Base-by-base conservation (phyloP, 2,329 filamentous ascomycete species). In the Fusarium marasasianum region DNA sequence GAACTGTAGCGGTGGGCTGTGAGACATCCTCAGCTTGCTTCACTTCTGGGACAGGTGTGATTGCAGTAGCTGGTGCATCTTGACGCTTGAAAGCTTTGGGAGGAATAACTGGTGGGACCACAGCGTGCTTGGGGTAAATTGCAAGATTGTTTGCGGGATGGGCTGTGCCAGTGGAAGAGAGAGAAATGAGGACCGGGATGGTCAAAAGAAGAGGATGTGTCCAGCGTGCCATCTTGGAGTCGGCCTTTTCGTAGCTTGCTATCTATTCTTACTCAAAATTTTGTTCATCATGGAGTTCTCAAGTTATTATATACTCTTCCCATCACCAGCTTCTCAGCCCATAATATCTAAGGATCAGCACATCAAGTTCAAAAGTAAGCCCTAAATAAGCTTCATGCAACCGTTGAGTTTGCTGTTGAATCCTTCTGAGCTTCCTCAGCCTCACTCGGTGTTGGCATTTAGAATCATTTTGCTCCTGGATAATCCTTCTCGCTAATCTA, bases 111-210 rank as follows among this genome's bases (percentile, higher is more conserved):
- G 26, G 33, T 1, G 35, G 18, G 14, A 13, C 4, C 6, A 2
- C 6, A 11, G 5, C 26, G 12, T 37, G 24, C 33, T 59, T 61
- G 8, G 44, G n/a, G 17, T 44, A 18, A 31, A 64, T 15, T 18
- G 29, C 37, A 29, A 51, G 24, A 20, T 61, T 58, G 44, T 20
- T 64, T 26, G 61, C 20, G 5, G 66, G 66, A 33, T 58, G 45
- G 26, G 66, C 45, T n/a, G 31, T 45, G 14, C 63, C 15, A 26
- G 8, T 29, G 11, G 29, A 57, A 1, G 40, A 35, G 6, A 67
- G 56, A 26, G 63, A 69, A n/a, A 62, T 41, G 26, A 69, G 26
- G 45, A 58, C 66, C 57, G 44, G 53, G 47, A 53, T 18, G 50
- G 63, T 54, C 56, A 69, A 1, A 2, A 67, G 48, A 55, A 69